phyloP scores from a whole-genome alignment of 352 stramenopile species.

The Phytophthora lateralis region DNA sequence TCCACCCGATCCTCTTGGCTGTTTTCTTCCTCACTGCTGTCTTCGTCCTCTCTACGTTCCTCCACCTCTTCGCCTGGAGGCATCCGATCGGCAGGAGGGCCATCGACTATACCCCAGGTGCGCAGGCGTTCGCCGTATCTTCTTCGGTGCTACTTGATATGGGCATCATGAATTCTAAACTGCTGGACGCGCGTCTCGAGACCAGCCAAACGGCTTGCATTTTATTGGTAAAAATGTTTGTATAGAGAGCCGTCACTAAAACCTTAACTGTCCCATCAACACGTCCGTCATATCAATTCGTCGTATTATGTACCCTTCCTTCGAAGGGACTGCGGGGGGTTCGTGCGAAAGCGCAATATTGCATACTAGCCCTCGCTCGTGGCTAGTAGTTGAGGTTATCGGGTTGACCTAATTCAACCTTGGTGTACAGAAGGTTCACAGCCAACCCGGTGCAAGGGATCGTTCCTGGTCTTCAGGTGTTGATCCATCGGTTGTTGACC shows the following conservation, averaged over 20 bases:
- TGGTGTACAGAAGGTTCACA: no score
- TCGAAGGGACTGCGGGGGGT: no score
- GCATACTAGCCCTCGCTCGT: no score
- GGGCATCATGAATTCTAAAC: slow-evolving; percentile 4
- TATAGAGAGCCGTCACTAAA: neutral
- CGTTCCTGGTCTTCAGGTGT: no score
- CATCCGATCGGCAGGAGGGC: neutral
- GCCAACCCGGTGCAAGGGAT: no score
- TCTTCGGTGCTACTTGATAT: neutral
- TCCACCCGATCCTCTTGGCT: neutral
- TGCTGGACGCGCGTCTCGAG: neutral
- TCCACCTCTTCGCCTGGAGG: neutral
- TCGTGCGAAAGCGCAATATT: no score
- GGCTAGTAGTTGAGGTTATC: no score
- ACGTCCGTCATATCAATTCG: slow-evolving; percentile 8
- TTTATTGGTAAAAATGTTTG: neutral
- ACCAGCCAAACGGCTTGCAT: neutral
- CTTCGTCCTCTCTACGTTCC: neutral
- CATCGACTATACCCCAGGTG: neutral
- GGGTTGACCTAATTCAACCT: no score
- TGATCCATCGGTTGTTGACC: no score
- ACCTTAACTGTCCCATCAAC: slow-evolving; percentile 8
- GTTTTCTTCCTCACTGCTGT: neutral
- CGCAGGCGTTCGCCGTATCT: neutral
- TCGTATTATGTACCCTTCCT: slow-evolving; percentile 11